These are phyloP conservation scores for Ephemerocybe angulata DNA, from an alignment of 768 basidiomycete species.

Conservation along the genomic window DNA sequence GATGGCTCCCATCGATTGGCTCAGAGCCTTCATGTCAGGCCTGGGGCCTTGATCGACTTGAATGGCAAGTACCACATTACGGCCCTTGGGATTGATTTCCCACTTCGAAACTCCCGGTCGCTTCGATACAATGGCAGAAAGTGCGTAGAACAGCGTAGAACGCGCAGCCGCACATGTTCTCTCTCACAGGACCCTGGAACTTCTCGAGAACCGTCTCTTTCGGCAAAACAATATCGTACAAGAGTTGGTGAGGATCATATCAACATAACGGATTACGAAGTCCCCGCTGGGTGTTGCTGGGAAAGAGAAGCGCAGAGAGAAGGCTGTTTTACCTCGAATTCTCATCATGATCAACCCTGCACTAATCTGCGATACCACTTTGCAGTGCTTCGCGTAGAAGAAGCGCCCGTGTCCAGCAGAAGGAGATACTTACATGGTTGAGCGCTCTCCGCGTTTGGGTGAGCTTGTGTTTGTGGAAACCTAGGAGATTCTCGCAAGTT, in stretches of 20 bases:
- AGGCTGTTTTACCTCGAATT: not conserved
- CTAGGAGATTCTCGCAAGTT: no score
- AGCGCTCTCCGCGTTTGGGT: no score
- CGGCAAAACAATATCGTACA: conserved; percentile 1
- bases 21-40: not conserved
- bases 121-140: conserved; percentile 1
- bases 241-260: conserved; percentile 9
- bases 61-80: not conserved
- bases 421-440: no score
- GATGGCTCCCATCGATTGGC: conserved; percentile 6
- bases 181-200: not conserved
- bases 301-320: not conserved
- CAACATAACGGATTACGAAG: not conserved
- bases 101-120: conserved; percentile 2
- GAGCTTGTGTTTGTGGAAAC: no score
- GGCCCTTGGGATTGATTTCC: not conserved
- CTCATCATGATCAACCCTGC: not conserved
- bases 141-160: not conserved
- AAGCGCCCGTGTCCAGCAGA: not conserved
- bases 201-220: conserved; percentile 7
- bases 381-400: not conserved
- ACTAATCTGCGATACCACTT: not conserved
- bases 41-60: conserved; percentile 1
- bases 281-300: not conserved
- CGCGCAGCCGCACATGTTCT: not conserved